phyloP scores from a whole-genome alignment of 2,329 filamentous ascomycete genomes.

The Mariannaea sp. region DNA sequence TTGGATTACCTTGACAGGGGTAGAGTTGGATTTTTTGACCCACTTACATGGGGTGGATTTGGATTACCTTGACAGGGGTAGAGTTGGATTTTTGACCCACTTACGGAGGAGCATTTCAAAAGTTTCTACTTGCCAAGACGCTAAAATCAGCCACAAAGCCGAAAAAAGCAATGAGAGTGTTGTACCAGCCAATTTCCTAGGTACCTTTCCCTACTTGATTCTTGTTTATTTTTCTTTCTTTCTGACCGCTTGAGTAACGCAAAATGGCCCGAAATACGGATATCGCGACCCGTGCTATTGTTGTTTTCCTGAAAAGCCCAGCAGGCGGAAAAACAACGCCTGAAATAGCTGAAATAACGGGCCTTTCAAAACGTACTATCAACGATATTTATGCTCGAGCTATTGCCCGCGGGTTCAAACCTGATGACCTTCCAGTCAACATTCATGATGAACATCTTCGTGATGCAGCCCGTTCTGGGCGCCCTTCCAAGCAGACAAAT shows the following conservation, averaged over 20 bases:
- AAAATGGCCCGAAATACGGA: constrained; percentile 1
- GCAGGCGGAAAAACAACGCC: not conserved
- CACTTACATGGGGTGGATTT: no score
- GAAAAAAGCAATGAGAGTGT: not conserved
- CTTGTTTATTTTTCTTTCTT: not conserved
- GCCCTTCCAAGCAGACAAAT: not conserved
- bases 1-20: no score
- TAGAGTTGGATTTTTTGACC: no score
- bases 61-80: no score
- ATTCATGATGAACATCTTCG: constrained; percentile 4
- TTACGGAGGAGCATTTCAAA: constrained; percentile 3
- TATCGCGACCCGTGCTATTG: constrained; percentile 10
- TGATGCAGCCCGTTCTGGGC: not conserved
- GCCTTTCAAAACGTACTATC: not conserved
- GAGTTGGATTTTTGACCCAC: no score
- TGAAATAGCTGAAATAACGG: not conserved
- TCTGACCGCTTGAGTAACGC: not conserved
- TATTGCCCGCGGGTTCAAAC: constrained; percentile 14
- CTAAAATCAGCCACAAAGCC: not conserved
- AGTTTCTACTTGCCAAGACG: constrained; percentile 8
- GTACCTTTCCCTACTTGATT: not conserved
- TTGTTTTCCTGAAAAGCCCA: constrained; percentile 1
- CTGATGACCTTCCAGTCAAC: not conserved
- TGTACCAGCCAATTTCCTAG: not conserved
- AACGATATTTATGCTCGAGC: constrained; percentile 12